A percentile compares a stretch with the other conserved stretches of the same genome.
phyloP scores from a whole-genome alignment of 2,329 filamentous ascomycete genomes.

The Trichoderma sp. region DNA sequence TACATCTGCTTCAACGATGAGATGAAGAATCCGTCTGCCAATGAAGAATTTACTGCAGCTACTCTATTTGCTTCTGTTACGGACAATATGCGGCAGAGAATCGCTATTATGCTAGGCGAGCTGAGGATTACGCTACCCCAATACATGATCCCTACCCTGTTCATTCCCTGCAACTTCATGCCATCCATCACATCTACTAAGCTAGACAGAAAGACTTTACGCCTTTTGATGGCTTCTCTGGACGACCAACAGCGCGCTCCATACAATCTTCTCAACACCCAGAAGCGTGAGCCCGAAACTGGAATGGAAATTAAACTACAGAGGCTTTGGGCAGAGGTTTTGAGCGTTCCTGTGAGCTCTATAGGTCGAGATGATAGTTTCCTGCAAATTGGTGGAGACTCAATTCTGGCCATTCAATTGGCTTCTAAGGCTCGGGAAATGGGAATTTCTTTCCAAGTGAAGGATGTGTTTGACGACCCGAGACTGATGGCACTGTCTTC shows the following conservation, averaged over 20 bases:
- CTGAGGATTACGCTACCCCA: conserved; percentile 1
- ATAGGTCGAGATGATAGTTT: conserved; percentile 26
- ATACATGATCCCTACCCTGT: conserved; percentile 25
- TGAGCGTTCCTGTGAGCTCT: conserved; percentile 28
- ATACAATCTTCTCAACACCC: background rate
- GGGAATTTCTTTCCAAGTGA: background rate
- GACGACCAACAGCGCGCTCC: background rate
- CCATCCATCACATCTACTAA: conserved; percentile 22
- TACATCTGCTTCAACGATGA: conserved; percentile 1
- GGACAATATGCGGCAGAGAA: conserved; percentile 12
- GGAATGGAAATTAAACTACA: conserved; percentile 16
- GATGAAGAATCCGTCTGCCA: background rate
- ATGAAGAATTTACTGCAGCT: background rate
- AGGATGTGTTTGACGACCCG: background rate
- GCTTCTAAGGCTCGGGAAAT: conserved; percentile 36
- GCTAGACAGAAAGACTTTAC: conserved; percentile 14
- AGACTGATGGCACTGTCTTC: background rate
- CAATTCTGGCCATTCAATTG: conserved; percentile 43
- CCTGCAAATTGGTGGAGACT: conserved; percentile 38
- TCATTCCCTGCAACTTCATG: conserved; percentile 21
- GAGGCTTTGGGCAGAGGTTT: conserved; percentile 32
- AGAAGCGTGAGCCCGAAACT: conserved; percentile 18
- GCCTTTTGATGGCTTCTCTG: background rate
- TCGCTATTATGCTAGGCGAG: background rate
- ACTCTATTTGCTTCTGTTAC: conserved; percentile 14